phyloP scores from a whole-genome alignment of 306 rosid species.

The Abrus precatorius region DNA sequence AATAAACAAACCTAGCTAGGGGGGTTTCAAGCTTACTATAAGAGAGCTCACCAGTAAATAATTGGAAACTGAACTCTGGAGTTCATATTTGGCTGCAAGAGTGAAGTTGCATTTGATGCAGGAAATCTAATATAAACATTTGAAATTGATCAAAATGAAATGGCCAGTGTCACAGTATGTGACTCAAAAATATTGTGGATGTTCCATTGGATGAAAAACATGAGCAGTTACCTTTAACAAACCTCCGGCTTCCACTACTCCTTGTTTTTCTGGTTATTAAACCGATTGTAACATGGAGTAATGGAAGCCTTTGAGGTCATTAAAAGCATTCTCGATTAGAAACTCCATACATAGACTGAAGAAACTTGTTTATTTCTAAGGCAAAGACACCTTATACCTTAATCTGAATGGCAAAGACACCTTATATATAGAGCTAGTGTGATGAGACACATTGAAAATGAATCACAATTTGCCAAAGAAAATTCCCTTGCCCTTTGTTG shows the following conservation, averaged over 20 bases:
- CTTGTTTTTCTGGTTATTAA: conserved; percentile 10
- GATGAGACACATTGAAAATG: background rate
- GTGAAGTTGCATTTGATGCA: background rate
- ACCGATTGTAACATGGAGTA: conserved; percentile 23
- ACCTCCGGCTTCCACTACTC: background rate
- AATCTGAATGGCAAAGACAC: background rate
- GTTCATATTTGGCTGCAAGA: background rate
- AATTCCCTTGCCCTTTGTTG: background rate
- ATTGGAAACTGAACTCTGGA: background rate
- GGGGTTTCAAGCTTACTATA: too few species aligned
- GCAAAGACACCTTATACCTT: background rate
- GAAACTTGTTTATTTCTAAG: background rate
- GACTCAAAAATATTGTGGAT: background rate
- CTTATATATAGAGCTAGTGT: conserved; percentile 1
- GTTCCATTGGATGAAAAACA: background rate
- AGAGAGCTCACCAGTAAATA: background rate
- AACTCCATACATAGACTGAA: background rate
- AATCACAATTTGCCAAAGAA: conserved; percentile 4
- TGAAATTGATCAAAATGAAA: background rate
- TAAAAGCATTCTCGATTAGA: conserved; percentile 6
- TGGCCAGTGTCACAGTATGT: background rate
- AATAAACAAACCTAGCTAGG: too few species aligned
- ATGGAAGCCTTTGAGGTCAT: conserved; percentile 43
- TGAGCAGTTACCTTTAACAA: conserved; percentile 5
- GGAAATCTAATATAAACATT: background rate